These are phyloP conservation scores for Cladochytrium replicatum DNA, from an alignment of 192 early-diverging fungal genomes.

Conservation along the genomic window DNA sequence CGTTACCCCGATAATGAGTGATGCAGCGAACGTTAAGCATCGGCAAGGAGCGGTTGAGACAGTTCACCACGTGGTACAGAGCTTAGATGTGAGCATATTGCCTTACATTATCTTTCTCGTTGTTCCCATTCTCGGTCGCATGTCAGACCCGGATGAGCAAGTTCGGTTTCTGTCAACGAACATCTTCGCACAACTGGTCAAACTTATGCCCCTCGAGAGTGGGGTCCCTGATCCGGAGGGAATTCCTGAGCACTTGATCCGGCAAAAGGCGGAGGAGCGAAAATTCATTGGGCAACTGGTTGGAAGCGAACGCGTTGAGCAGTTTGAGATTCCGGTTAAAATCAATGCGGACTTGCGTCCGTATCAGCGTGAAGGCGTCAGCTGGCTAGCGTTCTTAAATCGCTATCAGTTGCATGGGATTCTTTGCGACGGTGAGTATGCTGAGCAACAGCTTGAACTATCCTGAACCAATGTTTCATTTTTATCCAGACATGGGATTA, in stretches of 20 bases:
- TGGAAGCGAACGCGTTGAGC: constrained; percentile 77
- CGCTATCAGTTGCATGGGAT: constrained; percentile 95
- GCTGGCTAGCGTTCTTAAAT: constrained; percentile 96
- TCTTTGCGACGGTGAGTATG: constrained; percentile 74
- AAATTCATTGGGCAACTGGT: constrained; percentile 89
- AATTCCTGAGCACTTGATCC: constrained; percentile 65
- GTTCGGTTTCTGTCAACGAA: constrained; percentile 85
- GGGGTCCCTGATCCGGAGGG: constrained; percentile 92
- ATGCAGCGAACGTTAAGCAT: constrained; percentile 49
- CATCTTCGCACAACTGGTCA: constrained; percentile 91
- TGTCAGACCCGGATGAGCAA: constrained; percentile 89
- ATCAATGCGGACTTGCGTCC: constrained; percentile 87
- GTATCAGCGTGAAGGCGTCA: constrained; percentile 98
- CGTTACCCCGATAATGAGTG: constrained; percentile 68
- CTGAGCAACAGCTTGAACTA: not conserved
- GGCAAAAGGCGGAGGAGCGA: constrained; percentile 79
- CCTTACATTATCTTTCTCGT: constrained; percentile 98
- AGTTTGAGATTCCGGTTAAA: constrained; percentile 75
- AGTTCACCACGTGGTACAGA: constrained; percentile 69
- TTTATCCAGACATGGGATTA: constrained; percentile 79
- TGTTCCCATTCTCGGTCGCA: constrained; percentile 88
- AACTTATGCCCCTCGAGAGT: constrained; percentile 87
- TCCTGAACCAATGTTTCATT: not conserved
- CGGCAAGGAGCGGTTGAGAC: constrained; percentile 86
- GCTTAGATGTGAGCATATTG: constrained; percentile 69